Evolutionary conservation across 2,329 filamentous ascomycete species (phyloP).

Genomic region (Cryphonectria japonica): DNA sequence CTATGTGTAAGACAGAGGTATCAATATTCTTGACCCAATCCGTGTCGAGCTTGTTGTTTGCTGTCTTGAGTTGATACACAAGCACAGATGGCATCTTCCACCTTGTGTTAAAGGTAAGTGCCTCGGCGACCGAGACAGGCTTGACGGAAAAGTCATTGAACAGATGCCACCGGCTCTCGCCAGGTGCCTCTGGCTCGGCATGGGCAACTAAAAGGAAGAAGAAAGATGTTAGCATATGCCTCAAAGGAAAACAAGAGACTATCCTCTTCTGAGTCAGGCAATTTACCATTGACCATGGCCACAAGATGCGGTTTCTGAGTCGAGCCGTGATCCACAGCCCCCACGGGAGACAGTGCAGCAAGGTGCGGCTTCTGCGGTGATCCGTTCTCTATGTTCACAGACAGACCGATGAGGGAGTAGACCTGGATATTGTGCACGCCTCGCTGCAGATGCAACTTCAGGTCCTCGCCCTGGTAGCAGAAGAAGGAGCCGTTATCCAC

Average conservation of each 20-base stretch:
- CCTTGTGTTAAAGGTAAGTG: constrained; percentile 81
- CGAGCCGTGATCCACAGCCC: constrained; percentile 78
- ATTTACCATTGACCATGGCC: constrained; percentile 80
- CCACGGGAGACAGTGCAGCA: constrained; percentile 76
- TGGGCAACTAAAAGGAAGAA: constrained; percentile 58
- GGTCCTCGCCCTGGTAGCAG: constrained; percentile 91
- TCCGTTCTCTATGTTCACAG: constrained; percentile 85
- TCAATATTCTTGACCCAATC: constrained; percentile 86
- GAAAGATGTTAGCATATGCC: background rate
- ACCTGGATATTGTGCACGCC: constrained; percentile 81
- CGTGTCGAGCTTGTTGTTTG: constrained; percentile 81
- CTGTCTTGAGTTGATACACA: constrained; percentile 80
- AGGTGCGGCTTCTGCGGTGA: constrained; percentile 87
- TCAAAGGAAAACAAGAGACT: background rate
- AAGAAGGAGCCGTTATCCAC: constrained; percentile 90
- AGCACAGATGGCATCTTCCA: constrained; percentile 95
- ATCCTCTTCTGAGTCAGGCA: background rate
- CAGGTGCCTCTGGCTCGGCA: constrained; percentile 61
- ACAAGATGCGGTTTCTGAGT: constrained; percentile 90
- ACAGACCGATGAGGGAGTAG: constrained; percentile 89
- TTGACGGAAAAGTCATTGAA: constrained; percentile 97
- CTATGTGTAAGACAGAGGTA: constrained; percentile 80
- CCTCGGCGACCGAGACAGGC: constrained; percentile 78
- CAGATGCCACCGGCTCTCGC: constrained; percentile 82
- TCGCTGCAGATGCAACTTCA: constrained; percentile 77